Evolutionary conservation across 495 filamentous ascomycete species (phyloP).

Genomic region (Trichoderma asperelloides): DNA sequence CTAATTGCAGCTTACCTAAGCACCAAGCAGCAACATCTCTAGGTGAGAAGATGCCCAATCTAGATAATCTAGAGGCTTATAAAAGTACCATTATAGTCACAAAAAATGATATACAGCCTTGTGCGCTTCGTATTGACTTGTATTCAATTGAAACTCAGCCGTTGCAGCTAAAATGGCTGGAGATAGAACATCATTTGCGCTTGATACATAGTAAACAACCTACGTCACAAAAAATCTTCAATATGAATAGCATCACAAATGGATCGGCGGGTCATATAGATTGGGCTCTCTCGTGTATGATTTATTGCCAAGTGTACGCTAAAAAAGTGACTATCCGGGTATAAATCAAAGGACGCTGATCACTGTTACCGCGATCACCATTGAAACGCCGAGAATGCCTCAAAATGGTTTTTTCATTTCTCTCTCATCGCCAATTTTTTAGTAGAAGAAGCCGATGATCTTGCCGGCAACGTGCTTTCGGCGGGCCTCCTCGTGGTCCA

Average conservation of each 20-base stretch:
- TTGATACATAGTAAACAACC: no score
- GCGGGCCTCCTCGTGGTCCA: conserved; percentile 99
- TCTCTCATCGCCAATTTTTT: conserved; percentile 26
- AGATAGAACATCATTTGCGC: no score
- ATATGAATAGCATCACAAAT: background rate
- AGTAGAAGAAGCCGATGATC: conserved; percentile 97
- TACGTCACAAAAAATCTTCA: no score
- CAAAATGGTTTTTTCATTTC: conserved; percentile 14
- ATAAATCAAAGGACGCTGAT: background rate
- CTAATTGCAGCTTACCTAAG: no score
- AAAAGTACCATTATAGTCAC: no score
- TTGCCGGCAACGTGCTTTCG: conserved; percentile 96
- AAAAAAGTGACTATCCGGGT: background rate
- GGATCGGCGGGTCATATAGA: background rate
- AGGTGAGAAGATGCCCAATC: no score
- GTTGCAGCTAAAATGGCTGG: no score
- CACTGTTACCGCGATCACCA: background rate
- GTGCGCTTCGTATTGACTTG: no score
- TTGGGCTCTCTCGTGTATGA: background rate
- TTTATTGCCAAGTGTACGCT: conserved; percentile 4
- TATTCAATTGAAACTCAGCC: no score
- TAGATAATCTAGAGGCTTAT: no score
- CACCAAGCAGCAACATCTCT: no score
- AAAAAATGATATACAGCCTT: no score
- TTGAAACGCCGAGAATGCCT: conserved; percentile 12